A percentile compares a stretch with the other conserved stretches of the same genome.
phyloP scores from a whole-genome alignment of 345 rosid genomes.

The Fremontodendron californicum region DNA sequence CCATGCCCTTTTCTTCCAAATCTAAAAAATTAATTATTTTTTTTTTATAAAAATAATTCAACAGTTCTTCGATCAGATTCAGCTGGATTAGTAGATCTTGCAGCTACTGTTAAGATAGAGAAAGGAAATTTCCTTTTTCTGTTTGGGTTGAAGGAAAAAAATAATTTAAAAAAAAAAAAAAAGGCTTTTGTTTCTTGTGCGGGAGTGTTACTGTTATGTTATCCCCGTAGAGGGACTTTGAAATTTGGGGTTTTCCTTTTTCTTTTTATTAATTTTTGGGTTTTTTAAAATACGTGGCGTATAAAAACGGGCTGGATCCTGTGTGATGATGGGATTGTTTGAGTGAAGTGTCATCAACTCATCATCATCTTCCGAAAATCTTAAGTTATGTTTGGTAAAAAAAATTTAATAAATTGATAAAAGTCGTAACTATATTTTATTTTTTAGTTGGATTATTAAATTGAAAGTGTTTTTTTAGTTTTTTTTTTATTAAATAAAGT shows the following conservation, averaged over 20 bases:
- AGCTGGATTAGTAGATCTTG: neutral
- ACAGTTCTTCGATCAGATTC: neutral
- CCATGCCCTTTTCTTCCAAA: constrained; percentile 27
- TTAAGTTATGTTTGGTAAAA: too few species aligned
- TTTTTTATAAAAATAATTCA: neutral
- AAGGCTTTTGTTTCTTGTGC: neutral
- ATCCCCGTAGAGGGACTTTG: neutral
- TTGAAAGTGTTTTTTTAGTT: too few species aligned
- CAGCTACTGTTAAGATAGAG: neutral
- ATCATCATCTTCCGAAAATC: too few species aligned
- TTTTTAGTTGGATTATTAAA: too few species aligned
- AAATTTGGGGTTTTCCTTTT: neutral
- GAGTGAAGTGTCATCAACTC: too few species aligned
- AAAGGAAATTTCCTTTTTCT: neutral
- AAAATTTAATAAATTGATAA: too few species aligned
- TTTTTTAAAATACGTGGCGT: too few species aligned
- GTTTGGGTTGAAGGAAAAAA: neutral
- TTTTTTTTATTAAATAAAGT: too few species aligned
- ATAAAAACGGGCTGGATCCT: too few species aligned
- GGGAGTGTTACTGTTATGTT: neutral
- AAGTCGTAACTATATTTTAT: too few species aligned
- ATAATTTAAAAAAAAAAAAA: too few species aligned
- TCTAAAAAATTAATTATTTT: neutral
- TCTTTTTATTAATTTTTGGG: neutral
- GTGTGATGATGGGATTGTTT: too few species aligned